phyloP scores from a whole-genome alignment of 768 basidiomycete genomes.

The Naganishia randhawae region DNA sequence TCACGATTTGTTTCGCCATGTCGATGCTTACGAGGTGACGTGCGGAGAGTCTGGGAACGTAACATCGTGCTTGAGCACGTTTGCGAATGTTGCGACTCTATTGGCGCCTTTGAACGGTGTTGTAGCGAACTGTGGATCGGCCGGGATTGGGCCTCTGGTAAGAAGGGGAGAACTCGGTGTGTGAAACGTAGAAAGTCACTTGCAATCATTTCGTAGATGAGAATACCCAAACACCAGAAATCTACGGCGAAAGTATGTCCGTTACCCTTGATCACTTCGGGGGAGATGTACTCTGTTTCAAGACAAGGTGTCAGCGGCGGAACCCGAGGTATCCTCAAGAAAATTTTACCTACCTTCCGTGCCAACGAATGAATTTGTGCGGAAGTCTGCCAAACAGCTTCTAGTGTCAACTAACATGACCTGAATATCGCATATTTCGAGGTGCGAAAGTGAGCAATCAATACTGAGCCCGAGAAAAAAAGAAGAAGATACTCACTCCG shows the following conservation, averaged over 20 bases:
- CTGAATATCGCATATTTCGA: constrained; percentile 52
- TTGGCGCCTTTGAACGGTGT: constrained; percentile 97
- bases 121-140: constrained; percentile 72
- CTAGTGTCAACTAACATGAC: constrained; percentile 92
- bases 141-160: neutral
- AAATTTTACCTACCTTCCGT: constrained; percentile 71
- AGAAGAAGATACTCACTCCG: constrained; percentile 62
- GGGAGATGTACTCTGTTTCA: constrained; percentile 88
- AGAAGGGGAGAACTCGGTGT: neutral
- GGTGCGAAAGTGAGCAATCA: neutral
- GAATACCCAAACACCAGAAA: constrained; percentile 98
- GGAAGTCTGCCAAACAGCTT: constrained; percentile 93
- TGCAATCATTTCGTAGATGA: constrained; percentile 85
- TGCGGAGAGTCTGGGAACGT: constrained; percentile 80
- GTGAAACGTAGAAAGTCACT: constrained; percentile 27
- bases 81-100: constrained; percentile 91
- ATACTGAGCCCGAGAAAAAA: constrained; percentile 1
- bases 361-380: constrained; percentile 98
- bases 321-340: neutral
- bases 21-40: constrained; percentile 63
- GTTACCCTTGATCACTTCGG: constrained; percentile 93
- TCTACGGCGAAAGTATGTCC: constrained; percentile 98
- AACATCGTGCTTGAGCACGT: constrained; percentile 82
- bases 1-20: neutral
- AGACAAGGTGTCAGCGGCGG: constrained; percentile 35